Conservation (phyloP, 768 basidiomycete genomes). For the Pleurotus pulmonarius region DNA sequence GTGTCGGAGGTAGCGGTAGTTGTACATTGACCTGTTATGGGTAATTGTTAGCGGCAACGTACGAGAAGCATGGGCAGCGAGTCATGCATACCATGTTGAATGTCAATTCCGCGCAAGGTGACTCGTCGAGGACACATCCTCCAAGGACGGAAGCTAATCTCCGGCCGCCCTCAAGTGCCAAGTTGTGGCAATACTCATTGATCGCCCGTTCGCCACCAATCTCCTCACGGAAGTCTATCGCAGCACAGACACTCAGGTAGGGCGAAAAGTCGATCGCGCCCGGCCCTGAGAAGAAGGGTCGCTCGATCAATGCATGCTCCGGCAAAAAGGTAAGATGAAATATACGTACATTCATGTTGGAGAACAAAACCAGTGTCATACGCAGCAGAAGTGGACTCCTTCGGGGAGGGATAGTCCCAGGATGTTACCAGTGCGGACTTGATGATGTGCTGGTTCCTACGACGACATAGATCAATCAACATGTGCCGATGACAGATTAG, state of each 20-base stretch:
- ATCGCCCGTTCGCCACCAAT: slow-evolving; percentile 77
- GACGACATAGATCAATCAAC: background rate
- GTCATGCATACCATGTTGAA: slow-evolving; percentile 57
- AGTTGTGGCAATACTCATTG: slow-evolving; percentile 60
- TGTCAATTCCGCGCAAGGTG: slow-evolving; percentile 47
- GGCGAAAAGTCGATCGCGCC: slow-evolving; percentile 58
- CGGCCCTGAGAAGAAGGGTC: slow-evolving; percentile 34
- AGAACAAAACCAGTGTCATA: slow-evolving; percentile 36
- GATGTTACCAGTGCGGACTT: slow-evolving; percentile 58
- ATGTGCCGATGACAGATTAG: background rate
- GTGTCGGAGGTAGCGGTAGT: slow-evolving; percentile 24
- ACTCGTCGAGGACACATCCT: slow-evolving; percentile 55
- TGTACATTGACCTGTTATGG: slow-evolving; percentile 29
- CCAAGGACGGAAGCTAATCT: slow-evolving; percentile 55
- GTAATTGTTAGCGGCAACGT: background rate
- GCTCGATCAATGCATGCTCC: too few relatives aligned
- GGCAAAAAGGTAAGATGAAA: too few relatives aligned
- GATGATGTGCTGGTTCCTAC: slow-evolving; percentile 63
- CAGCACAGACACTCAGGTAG: slow-evolving; percentile 52
- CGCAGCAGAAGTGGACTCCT: slow-evolving; percentile 20
- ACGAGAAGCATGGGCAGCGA: background rate
- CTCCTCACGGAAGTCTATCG: slow-evolving; percentile 67
- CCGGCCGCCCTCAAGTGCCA: slow-evolving; percentile 67
- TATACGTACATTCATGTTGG: slow-evolving; percentile 46
- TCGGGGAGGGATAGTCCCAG: slow-evolving; percentile 45